phyloP scores from a whole-genome alignment of 2,329 filamentous ascomycete species.

The Colletotrichum spaethianum region DNA sequence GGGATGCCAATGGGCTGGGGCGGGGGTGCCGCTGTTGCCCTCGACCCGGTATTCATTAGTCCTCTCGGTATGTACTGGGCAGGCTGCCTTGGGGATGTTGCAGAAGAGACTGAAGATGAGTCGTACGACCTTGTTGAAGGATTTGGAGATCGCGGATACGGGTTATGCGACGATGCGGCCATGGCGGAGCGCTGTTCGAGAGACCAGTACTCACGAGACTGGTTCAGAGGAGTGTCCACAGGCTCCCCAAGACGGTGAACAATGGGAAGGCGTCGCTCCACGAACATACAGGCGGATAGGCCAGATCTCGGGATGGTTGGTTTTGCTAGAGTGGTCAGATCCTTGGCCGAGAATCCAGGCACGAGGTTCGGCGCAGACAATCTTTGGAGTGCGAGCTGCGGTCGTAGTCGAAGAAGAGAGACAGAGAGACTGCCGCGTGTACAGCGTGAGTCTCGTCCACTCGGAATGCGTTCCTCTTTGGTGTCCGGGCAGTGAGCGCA shows the following conservation, averaged over 20 bases:
- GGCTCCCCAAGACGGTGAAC: constrained; percentile 55
- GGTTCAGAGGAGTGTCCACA: constrained; percentile 54
- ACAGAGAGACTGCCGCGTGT: not conserved
- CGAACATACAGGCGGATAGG: constrained; percentile 56
- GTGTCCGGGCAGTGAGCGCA: constrained; percentile 16
- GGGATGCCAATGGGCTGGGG: constrained; percentile 69
- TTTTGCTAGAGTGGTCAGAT: constrained; percentile 16
- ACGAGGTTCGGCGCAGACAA: not conserved
- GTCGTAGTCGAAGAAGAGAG: not conserved
- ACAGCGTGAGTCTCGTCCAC: not conserved
- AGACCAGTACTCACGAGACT: constrained; percentile 51
- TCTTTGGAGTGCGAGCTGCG: not conserved
- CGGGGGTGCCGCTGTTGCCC: constrained; percentile 63
- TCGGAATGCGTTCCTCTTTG: not conserved
- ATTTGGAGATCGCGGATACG: constrained; percentile 74
- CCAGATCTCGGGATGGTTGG: constrained; percentile 15
- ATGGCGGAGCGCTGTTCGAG: constrained; percentile 44
- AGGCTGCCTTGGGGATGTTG: constrained; percentile 70
- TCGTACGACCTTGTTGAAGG: constrained; percentile 74
- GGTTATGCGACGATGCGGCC: constrained; percentile 62
- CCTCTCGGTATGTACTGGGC: constrained; percentile 65
- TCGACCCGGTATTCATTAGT: constrained; percentile 66
- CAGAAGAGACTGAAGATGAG: constrained; percentile 74
- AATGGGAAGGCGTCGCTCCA: constrained; percentile 55
- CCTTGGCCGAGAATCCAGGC: not conserved